Percentiles rank a stretch among this genome's conserved stretches.
These are phyloP conservation scores for Phytophthora megakarya DNA, from an alignment of 352 stramenopile genomes.

Conservation along the genomic window DNA sequence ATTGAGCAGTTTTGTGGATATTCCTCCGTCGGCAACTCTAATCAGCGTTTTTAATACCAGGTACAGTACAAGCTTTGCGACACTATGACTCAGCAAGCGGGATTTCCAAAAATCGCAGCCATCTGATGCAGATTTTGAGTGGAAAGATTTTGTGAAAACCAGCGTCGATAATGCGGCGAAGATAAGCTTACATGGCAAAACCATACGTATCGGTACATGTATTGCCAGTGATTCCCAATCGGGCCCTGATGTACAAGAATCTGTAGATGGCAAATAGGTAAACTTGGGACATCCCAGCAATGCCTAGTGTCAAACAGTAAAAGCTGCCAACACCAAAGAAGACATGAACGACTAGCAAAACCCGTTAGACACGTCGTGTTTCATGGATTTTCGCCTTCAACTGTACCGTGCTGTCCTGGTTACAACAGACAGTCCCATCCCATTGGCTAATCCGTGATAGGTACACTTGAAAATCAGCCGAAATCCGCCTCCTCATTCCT, in stretches of 20 bases:
- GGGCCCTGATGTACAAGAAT: no score
- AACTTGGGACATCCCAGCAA: conserved; percentile 13
- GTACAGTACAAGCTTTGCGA: conserved; percentile 11
- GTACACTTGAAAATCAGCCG: conserved; percentile 34
- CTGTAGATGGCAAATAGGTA: neutral
- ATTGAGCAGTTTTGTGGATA: conserved; percentile 1
- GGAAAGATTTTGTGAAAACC: conserved; percentile 16
- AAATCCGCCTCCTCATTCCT: neutral
- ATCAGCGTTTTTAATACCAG: neutral
- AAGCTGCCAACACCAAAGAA: neutral
- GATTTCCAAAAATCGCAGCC: conserved; percentile 15
- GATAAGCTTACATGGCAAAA: neutral
- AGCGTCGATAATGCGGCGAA: neutral
- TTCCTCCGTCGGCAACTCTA: neutral
- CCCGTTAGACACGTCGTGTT: conserved; percentile 23
- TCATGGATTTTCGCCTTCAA: conserved; percentile 17
- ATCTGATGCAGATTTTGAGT: conserved; percentile 12
- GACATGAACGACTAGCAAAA: conserved; percentile 20
- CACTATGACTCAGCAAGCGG: conserved; percentile 12
- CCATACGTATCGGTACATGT: no score
- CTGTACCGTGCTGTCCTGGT: conserved; percentile 5
- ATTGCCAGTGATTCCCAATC: no score
- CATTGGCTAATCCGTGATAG: conserved; percentile 18
- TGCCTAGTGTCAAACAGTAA: conserved; percentile 16
- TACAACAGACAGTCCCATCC: conserved; percentile 6